Evolutionary conservation across 176 grass and related monocot species (phyloP).

Genomic region (Melocanna baccifera): DNA sequence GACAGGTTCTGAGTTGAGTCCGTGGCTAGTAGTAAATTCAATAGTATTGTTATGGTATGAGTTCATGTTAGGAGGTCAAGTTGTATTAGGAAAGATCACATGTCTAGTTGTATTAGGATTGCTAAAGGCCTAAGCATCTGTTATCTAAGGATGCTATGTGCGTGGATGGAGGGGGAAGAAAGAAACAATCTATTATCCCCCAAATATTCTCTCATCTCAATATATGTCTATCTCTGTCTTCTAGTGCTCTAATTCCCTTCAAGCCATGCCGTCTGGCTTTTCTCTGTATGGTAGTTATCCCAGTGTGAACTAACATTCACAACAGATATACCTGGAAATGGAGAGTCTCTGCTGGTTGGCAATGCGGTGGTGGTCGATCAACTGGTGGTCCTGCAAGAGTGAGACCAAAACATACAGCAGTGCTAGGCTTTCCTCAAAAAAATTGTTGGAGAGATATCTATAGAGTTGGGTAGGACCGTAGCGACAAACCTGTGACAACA

Average conservation of each 20-base stretch:
- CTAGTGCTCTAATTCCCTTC: background rate
- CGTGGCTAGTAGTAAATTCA: no score
- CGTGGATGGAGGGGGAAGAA: no score
- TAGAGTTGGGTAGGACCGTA: background rate
- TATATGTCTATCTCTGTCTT: background rate
- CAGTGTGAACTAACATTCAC: background rate
- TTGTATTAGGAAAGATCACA: no score
- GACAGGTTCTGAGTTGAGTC: no score
- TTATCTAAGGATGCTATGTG: no score
- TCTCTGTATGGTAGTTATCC: background rate
- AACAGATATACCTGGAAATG: slow-evolving; percentile 1
- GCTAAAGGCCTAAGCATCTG: no score
- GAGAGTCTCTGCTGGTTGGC: background rate
- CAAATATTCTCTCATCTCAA: background rate
- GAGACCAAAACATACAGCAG: background rate
- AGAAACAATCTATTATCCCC: no score
- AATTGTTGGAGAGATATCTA: background rate
- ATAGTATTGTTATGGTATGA: no score
- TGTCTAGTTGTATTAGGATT: no score
- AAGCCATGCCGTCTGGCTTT: background rate
- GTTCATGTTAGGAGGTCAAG: no score
- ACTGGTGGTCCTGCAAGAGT: background rate
- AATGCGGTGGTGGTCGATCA: background rate
- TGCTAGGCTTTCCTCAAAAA: background rate
- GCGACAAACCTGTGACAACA: slow-evolving; percentile 16